These are phyloP conservation scores for Candida dajiaensis DNA, from an alignment of 805 yeast genomes.

Conservation along the genomic window DNA sequence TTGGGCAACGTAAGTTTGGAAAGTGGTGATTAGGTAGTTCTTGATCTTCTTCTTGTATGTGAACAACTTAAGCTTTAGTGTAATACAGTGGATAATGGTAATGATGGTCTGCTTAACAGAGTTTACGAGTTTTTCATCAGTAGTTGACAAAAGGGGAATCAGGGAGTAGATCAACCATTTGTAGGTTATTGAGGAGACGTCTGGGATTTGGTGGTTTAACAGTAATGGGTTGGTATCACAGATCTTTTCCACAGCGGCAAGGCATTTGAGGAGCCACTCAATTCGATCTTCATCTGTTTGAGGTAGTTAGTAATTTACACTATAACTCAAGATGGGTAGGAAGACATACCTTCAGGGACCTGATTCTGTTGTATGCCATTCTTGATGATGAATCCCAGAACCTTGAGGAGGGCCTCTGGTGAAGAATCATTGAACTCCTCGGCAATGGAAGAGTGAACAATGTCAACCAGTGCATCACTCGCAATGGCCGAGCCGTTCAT, in stretches of 20 bases:
- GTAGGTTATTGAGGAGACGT: constrained; percentile 6
- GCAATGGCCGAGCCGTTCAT: constrained; percentile 1
- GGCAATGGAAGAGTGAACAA: constrained; percentile 7
- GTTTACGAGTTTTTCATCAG: constrained; percentile 9
- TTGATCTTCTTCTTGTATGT: constrained; percentile 17
- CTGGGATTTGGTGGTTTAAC: constrained; percentile 11
- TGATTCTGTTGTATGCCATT: constrained; percentile 16
- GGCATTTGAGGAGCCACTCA: constrained; percentile 15
- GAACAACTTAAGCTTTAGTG: constrained; percentile 17
- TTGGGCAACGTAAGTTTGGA: constrained; percentile 10
- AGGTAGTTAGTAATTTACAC: background rate
- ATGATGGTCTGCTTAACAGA: constrained; percentile 17
- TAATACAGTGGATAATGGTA: constrained; percentile 16
- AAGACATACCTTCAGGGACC: constrained; percentile 9
- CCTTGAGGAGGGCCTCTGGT: constrained; percentile 13
- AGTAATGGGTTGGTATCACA: constrained; percentile 17
- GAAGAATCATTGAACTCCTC: constrained; percentile 1
- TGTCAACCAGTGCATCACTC: constrained; percentile 14
- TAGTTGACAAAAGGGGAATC: constrained; percentile 12
- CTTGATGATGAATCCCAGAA: constrained; percentile 17
- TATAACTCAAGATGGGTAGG: background rate
- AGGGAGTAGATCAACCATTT: constrained; percentile 19
- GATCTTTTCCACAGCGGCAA: constrained; percentile 19
- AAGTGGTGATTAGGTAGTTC: constrained; percentile 7
- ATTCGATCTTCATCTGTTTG: constrained; percentile 1